These are phyloP conservation scores for Paecilomyces sp. DNA, from an alignment of 2,329 filamentous ascomycete genomes.

Conservation along the genomic window DNA sequence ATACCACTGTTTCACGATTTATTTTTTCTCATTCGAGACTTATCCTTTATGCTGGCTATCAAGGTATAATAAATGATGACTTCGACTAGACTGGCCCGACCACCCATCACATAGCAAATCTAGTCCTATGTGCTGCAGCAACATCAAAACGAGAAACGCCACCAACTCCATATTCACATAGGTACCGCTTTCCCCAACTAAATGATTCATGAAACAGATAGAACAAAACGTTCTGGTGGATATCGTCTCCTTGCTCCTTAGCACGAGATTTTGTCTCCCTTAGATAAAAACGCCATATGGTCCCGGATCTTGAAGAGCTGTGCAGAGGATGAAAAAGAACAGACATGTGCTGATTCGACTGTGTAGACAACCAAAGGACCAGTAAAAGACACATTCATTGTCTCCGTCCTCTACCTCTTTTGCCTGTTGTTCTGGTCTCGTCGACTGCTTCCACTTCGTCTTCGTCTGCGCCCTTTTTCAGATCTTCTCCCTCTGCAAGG, in stretches of 20 bases:
- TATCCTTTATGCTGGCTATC: background rate
- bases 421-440: constrained; percentile 31
- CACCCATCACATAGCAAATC: background rate
- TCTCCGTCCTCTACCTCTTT: constrained; percentile 33
- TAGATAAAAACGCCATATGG: background rate
- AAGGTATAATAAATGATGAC: background rate
- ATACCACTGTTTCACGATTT: background rate
- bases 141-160: background rate
- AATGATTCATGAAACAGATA: background rate
- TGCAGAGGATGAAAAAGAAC: background rate
- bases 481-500: constrained; percentile 44
- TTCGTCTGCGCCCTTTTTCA: constrained; percentile 55
- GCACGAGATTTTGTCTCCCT: too few species aligned
- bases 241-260: too few species aligned
- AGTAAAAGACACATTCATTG: constrained; percentile 11
- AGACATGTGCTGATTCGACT: background rate
- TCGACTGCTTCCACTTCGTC: constrained; percentile 50
- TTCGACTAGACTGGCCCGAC: background rate
- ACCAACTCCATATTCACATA: background rate
- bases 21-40: background rate
- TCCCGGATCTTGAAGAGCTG: background rate
- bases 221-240: background rate
- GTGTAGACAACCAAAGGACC: constrained; percentile 1
- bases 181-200: background rate
- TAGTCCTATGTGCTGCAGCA: background rate